Base-by-base conservation (phyloP, 495 filamentous ascomycete genomes). In the Daldinia vernicosa region DNA sequence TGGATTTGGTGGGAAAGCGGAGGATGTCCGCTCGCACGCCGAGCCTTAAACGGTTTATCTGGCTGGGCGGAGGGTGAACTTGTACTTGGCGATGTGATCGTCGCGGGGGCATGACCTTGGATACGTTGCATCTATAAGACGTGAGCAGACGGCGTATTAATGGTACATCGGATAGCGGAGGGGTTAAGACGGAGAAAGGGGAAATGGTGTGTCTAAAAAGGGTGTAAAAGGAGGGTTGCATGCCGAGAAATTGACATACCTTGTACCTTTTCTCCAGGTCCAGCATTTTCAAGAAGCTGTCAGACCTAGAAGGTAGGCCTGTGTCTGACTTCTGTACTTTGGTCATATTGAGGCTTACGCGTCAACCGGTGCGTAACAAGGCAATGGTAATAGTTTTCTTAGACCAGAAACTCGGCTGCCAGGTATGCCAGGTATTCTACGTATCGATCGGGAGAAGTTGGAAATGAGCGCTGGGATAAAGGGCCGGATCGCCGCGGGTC, bases 221-320 rank as follows among this genome's bases (percentile, higher is more conserved):
- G 69, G 75, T 19, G 40, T 37, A 30, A 43, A 69, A 68, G 70
- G 69, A 76, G 66, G 66, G 72, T 81, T 80, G 72, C 77, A 79
- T 80, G 71, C 76, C 73, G 61, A 70, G 67, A 66, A 67, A 35
- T 56, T 55, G 45, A 75, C 81, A 76, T 80, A 86, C 85, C 84
- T 86, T 85, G 76, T 80, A 78, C 75, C 77, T 79, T 66, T 82
- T 82, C 71, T 86, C 85, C 61, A 86, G 75, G 70, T 86, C 84
- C 54, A 85, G 74, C 84, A 87, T 84, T 30, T 75, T 76, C 64
- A 83, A 78, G 51, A 86, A 82, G 67, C 79, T 84, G 70, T 76
- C 78, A 69, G 79, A 71, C 70, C 80, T 79, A 28, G 78, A 66
- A 14, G 77, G 74, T 37, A 76, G 70, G 56, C 70, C 71, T 66